Conservation (phyloP, 257 asterid species). For the Ballota nigra region DNA sequence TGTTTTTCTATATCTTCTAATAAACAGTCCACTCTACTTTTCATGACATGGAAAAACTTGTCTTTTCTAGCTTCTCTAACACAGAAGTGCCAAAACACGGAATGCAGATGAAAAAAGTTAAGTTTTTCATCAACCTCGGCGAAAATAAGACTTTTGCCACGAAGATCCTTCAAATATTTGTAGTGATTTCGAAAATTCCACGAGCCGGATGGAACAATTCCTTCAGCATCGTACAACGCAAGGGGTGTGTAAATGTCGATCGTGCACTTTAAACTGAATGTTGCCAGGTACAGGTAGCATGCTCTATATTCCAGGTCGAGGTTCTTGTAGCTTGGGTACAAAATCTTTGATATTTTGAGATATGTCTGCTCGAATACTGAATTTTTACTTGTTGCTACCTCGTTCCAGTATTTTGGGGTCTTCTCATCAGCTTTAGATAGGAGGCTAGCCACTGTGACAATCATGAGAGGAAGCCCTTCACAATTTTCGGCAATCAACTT, state of each 20-base stretch:
- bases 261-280: not conserved
- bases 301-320: not conserved
- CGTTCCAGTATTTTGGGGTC: no score
- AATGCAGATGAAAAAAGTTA: not conserved
- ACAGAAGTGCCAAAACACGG: not conserved
- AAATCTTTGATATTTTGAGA: not conserved
- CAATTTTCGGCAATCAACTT: no score
- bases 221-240: not conserved
- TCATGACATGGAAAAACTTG: not conserved
- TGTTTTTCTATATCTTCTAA: not conserved
- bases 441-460: no score
- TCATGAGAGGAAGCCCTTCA: no score
- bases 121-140: no score
- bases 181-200: no score
- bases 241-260: not conserved
- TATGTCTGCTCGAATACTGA: not conserved
- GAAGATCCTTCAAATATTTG: not conserved
- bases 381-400: not conserved
- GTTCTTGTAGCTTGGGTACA: not conserved
- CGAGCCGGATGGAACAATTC: not conserved
- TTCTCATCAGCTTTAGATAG: no score
- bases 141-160: no score
- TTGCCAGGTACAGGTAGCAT: constrained; percentile 20
- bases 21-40: not conserved
- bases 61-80: not conserved